phyloP scores from a whole-genome alignment of 176 grass and related monocot genomes.

The Elymus sibiricus region DNA sequence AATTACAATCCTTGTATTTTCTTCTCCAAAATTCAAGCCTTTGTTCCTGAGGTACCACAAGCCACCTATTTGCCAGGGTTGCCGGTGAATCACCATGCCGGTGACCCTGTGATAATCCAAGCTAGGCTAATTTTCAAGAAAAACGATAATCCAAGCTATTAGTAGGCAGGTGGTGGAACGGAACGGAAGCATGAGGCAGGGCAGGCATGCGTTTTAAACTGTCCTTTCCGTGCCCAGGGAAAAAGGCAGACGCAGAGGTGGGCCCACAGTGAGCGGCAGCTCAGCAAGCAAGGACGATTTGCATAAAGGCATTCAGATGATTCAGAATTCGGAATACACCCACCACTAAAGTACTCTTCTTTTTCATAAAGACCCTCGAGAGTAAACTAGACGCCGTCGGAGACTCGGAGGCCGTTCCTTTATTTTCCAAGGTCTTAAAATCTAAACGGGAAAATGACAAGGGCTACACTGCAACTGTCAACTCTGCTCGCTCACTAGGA shows the following conservation, averaged over 20 bases:
- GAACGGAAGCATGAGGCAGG: neutral
- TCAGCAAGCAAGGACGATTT: conserved; percentile 25
- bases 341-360: too few species aligned
- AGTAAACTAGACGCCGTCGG: neutral
- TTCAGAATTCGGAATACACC: neutral
- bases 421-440: neutral
- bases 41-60: too few species aligned
- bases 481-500: neutral
- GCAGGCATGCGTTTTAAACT: conserved; percentile 21
- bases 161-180: too few species aligned
- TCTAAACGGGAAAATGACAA: neutral
- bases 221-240: conserved; percentile 10
- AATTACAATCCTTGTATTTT: too few species aligned
- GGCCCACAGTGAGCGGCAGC: conserved; percentile 31
- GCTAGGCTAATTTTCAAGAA: too few species aligned
- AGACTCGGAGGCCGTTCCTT: too few species aligned
- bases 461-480: conserved; percentile 28
- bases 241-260: neutral
- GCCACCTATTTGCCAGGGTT: too few species aligned
- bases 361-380: neutral
- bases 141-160: too few species aligned
- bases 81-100: too few species aligned
- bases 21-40: too few species aligned
- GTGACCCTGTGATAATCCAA: too few species aligned
- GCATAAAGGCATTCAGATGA: neutral